Evolutionary conservation across 2,329 filamentous ascomycete genomes (phyloP).

Genomic region (Trichoderma sp.): DNA sequence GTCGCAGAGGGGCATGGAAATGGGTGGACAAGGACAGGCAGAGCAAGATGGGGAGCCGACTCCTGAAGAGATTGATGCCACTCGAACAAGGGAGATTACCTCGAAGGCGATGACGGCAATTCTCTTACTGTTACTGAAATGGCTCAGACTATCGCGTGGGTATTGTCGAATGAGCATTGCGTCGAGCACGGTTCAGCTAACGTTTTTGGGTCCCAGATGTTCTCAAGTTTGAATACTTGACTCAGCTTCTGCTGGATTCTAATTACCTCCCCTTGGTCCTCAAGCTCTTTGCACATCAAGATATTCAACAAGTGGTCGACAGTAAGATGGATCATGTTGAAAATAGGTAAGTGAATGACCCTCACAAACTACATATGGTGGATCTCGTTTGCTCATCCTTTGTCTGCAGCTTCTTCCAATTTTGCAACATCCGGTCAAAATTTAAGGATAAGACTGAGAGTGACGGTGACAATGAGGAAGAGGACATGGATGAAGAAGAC

Average conservation of each 20-base stretch:
- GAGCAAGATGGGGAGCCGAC: slow-evolving; percentile 47
- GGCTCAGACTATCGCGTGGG: slow-evolving; percentile 93
- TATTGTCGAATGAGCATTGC: background rate
- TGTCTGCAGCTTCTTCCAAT: slow-evolving; percentile 75
- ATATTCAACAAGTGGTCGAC: slow-evolving; percentile 85
- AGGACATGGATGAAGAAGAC: slow-evolving; percentile 23
- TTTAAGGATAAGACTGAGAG: slow-evolving; percentile 36
- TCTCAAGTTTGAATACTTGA: slow-evolving; percentile 92
- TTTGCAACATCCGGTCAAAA: slow-evolving; percentile 70
- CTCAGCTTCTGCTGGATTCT: slow-evolving; percentile 87
- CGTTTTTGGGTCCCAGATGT: slow-evolving; percentile 57
- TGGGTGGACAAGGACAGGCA: slow-evolving; percentile 31
- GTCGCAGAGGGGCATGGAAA: slow-evolving; percentile 32
- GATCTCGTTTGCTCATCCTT: background rate
- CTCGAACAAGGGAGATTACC: slow-evolving; percentile 80
- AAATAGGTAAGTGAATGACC: slow-evolving; percentile 57
- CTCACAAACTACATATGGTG: background rate
- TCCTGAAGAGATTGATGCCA: slow-evolving; percentile 76
- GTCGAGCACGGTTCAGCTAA: background rate
- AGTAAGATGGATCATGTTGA: slow-evolving; percentile 80
- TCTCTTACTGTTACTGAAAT: slow-evolving; percentile 84
- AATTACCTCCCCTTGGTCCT: slow-evolving; percentile 91
- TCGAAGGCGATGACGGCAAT: slow-evolving; percentile 90
- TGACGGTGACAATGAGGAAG: slow-evolving; percentile 28
- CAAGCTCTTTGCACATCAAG: slow-evolving; percentile 91